A percentile compares a stretch with the other conserved stretches of the same genome.
phyloP scores from a whole-genome alignment of 129 eudicot species.

The Calendula officinalis region DNA sequence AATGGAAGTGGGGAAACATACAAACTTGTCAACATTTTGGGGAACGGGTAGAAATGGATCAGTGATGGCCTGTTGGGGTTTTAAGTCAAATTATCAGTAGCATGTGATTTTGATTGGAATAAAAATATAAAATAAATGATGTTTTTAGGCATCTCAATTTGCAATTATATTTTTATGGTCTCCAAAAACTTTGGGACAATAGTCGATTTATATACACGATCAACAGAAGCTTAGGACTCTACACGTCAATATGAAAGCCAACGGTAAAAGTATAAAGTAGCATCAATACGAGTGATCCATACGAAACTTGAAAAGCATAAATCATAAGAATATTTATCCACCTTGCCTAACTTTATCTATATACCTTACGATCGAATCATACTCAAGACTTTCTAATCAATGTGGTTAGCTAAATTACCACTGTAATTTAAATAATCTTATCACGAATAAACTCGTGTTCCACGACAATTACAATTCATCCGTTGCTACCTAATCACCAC shows the following conservation, averaged over 20 bases:
- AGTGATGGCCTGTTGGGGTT: too few relatives aligned
- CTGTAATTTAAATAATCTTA: not conserved
- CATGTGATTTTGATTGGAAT: too few relatives aligned
- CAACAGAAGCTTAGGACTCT: not conserved
- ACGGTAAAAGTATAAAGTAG: constrained; percentile 8
- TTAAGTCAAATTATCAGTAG: too few relatives aligned
- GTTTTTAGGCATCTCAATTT: too few relatives aligned
- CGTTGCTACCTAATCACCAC: constrained; percentile 19
- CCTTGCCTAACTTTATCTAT: constrained; percentile 18
- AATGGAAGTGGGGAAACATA: not conserved
- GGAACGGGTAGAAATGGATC: too few relatives aligned
- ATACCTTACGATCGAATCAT: constrained; percentile 14
- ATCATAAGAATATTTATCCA: constrained; percentile 11
- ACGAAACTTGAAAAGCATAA: constrained; percentile 25
- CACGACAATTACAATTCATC: constrained; percentile 19
- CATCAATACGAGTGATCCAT: constrained; percentile 9
- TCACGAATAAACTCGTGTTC: constrained; percentile 6
- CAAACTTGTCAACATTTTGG: too few relatives aligned
- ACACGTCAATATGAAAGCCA: constrained; percentile 2
- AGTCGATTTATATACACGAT: not conserved
- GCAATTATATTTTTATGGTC: not conserved
- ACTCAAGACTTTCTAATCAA: constrained; percentile 12
- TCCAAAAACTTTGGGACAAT: not conserved
- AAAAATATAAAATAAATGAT: too few relatives aligned
- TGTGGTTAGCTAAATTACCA: constrained; percentile 1